Percentiles rank a stretch among this genome's conserved stretches.
phyloP scores from a whole-genome alignment of 2,329 filamentous ascomycete species.

The Ophiosphaerella narmari region DNA sequence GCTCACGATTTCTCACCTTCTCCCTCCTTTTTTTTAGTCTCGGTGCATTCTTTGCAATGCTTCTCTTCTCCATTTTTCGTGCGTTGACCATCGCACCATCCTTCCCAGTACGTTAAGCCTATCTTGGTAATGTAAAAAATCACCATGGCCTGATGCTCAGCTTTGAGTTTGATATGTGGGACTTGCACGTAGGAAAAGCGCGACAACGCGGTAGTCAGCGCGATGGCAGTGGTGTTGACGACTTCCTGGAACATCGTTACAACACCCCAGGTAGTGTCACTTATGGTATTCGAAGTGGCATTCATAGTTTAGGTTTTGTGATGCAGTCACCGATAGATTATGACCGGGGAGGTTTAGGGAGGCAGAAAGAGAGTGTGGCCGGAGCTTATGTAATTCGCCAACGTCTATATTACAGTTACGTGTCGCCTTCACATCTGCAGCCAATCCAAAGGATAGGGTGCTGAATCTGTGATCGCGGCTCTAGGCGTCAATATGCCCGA shows the following conservation, averaged over 20 bases:
- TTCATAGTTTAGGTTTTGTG: too few relatives aligned
- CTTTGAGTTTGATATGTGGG: slow-evolving; percentile 22
- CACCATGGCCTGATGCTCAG: slow-evolving; percentile 16
- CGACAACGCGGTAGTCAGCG: not conserved
- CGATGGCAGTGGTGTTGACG: not conserved
- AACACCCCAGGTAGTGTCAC: not conserved
- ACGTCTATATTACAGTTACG: too few relatives aligned
- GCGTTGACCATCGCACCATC: slow-evolving; percentile 6
- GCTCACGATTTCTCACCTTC: not conserved
- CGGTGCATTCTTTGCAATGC: not conserved
- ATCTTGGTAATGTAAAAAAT: slow-evolving; percentile 10
- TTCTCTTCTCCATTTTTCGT: not conserved
- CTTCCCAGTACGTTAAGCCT: slow-evolving; percentile 3
- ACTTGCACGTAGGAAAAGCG: slow-evolving; percentile 14
- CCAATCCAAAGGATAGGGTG: too few relatives aligned
- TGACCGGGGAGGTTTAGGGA: too few relatives aligned
- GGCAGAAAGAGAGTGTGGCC: too few relatives aligned
- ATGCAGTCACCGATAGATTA: too few relatives aligned
- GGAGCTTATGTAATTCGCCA: too few relatives aligned
- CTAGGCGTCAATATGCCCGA: too few relatives aligned
- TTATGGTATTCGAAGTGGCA: too few relatives aligned
- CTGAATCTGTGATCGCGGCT: too few relatives aligned
- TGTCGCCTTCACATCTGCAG: too few relatives aligned
- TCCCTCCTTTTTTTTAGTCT: not conserved
- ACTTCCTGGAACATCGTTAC: not conserved